Evolutionary conservation across 2,329 filamentous ascomycete genomes (phyloP).

Genomic region (Colletotrichum costaricense): DNA sequence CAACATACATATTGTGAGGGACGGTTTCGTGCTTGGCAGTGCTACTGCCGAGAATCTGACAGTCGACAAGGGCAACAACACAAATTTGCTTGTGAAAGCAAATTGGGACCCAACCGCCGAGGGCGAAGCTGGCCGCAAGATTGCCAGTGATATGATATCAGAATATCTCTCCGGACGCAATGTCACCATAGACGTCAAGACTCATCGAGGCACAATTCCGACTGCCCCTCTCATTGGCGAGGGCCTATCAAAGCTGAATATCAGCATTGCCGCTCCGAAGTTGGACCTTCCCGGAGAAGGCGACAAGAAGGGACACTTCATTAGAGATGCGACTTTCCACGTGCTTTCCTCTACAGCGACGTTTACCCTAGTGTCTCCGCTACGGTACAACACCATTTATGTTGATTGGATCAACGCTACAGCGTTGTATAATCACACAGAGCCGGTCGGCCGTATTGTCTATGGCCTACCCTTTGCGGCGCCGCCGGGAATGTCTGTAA

Average conservation of each 20-base stretch:
- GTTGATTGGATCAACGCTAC: slow-evolving; percentile 86
- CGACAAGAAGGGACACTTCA: slow-evolving; percentile 72
- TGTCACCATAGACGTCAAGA: slow-evolving; percentile 79
- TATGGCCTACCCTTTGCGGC: slow-evolving; percentile 81
- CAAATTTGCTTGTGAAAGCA: slow-evolving; percentile 73
- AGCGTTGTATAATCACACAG: slow-evolving; percentile 84
- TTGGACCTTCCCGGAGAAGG: slow-evolving; percentile 67
- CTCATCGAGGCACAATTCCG: slow-evolving; percentile 80
- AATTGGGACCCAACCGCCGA: slow-evolving; percentile 80
- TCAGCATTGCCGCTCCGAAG: slow-evolving; percentile 78
- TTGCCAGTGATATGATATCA: slow-evolving; percentile 81
- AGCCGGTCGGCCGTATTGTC: slow-evolving; percentile 81
- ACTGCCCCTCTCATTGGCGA: slow-evolving; percentile 77
- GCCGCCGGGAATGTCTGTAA: slow-evolving; percentile 77
- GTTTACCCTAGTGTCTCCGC: slow-evolving; percentile 85
- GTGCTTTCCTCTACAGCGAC: slow-evolving; percentile 86
- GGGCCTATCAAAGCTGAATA: slow-evolving; percentile 76
- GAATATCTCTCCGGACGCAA: slow-evolving; percentile 91
- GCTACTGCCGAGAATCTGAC: slow-evolving; percentile 73
- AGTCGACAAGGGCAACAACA: slow-evolving; percentile 78
- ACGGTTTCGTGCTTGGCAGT: slow-evolving; percentile 80
- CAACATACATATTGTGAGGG: slow-evolving; percentile 80
- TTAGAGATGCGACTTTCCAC: slow-evolving; percentile 88
- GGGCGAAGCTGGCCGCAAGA: slow-evolving; percentile 68
- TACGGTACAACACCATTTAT: slow-evolving; percentile 77